These are phyloP conservation scores for Biscogniauxia marginata DNA, from an alignment of 2,329 filamentous ascomycete species.

Conservation along the genomic window DNA sequence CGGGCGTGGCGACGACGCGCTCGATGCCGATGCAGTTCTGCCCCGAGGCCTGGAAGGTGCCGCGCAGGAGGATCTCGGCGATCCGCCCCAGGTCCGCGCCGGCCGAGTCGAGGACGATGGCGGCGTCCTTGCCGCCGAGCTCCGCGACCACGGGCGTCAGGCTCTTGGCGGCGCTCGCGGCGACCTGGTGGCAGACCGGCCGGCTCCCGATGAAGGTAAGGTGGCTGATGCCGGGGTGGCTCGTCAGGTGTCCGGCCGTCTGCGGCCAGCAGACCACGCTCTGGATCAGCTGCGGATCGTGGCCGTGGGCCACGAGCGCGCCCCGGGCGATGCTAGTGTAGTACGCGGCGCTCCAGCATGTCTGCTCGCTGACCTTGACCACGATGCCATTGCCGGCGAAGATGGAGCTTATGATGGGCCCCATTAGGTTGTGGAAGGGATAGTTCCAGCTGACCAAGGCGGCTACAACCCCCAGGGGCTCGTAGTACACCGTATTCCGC, in stretches of 20 bases:
- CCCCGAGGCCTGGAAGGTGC: conserved; percentile 90
- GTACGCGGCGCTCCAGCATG: conserved; percentile 86
- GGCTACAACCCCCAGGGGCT: conserved; percentile 88
- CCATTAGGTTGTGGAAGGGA: conserved; percentile 91
- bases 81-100: conserved; percentile 66
- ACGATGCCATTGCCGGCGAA: conserved; percentile 91
- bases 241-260: conserved; percentile 77
- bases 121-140: conserved; percentile 92
- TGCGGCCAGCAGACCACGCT: conserved; percentile 84
- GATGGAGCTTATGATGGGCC: conserved; percentile 83
- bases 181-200: conserved; percentile 83
- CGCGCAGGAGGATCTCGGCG: conserved; percentile 80
- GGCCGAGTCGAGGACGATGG: conserved; percentile 81
- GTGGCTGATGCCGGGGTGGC: conserved; percentile 80
- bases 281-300: conserved; percentile 80
- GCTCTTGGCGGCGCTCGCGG: conserved; percentile 76
- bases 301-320: conserved; percentile 78
- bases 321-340: conserved; percentile 76
- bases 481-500: conserved; percentile 83
- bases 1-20: conserved; percentile 77
- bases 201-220: conserved; percentile 95
- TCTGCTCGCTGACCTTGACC: conserved; percentile 93
- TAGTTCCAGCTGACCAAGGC: conserved; percentile 98
- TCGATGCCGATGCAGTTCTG: conserved; percentile 99
- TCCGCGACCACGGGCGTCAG: conserved; percentile 90